phyloP scores from a whole-genome alignment of 148 eudicot species.

The Pouteria glomerata region DNA sequence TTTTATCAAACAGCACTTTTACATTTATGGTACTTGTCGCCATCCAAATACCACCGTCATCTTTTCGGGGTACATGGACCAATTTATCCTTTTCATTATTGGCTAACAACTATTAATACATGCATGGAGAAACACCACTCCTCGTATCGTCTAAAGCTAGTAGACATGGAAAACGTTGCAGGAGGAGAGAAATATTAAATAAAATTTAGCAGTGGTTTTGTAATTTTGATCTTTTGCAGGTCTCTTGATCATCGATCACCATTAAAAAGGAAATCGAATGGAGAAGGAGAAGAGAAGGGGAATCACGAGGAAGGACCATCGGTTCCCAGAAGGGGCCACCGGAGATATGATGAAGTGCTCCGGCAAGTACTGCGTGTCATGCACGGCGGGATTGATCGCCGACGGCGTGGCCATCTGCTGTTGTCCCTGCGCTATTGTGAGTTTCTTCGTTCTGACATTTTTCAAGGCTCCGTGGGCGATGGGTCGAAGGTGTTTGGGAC shows the following conservation, averaged over 20 bases:
- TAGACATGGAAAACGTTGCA: too few species aligned
- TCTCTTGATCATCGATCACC: neutral
- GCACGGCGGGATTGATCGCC: constrained; percentile 65
- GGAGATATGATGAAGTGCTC: constrained; percentile 54
- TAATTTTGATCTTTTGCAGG: constrained; percentile 16
- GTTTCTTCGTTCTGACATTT: constrained; percentile 60
- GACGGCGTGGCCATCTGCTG: constrained; percentile 89
- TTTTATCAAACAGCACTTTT: too few species aligned
- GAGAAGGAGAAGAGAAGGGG: constrained; percentile 11
- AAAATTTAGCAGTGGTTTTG: neutral
- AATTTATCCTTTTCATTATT: constrained; percentile 3
- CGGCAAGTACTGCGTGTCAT: constrained; percentile 66
- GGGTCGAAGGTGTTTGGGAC: constrained; percentile 49
- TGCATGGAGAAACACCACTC: constrained; percentile 10
- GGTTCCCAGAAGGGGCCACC: neutral
- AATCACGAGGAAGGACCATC: too few species aligned
- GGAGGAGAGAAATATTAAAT: neutral
- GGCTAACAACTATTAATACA: constrained; percentile 11
- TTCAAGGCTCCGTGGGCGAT: constrained; percentile 69
- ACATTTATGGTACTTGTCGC: too few species aligned
- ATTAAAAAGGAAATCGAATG: constrained; percentile 17
- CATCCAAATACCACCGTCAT: too few species aligned
- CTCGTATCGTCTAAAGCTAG: neutral
- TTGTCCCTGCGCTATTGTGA: constrained; percentile 79
- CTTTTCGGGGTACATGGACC: neutral